Base-by-base conservation (phyloP, 1,139 yeast species). In the Yamadazyma membranifaciens region DNA sequence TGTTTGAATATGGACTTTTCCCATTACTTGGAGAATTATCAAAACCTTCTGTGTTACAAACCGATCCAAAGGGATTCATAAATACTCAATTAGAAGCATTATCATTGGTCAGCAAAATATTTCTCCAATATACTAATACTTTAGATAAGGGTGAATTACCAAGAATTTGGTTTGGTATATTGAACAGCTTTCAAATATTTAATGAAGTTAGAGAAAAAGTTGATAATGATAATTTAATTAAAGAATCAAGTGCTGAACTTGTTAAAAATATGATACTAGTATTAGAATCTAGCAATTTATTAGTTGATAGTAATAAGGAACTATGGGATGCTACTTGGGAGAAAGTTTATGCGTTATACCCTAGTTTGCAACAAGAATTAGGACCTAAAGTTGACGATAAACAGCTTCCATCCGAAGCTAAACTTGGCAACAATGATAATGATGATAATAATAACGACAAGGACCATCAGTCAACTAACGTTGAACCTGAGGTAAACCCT, bases 1-100 rank as follows among this genome's bases (percentile, higher is more conserved):
- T 87, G 1, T 81, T 89, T 49, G 89, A 84, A 35, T 74, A 74
- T 37, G 92, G 91, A 1, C 68, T 91, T 31, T 76, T 88, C 57
- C 92, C 96, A 9, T 67, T 91, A 33, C 66, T 89, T 37, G 73
- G 80, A 17, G 86, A 82, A 48, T 62, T 86, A 29, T 63, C 83
- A 41, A 82, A 81, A 49, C 80, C 80, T 0, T 89, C 84, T 41
- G 86, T 84, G 1, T 69, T 80, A 45, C 78, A 73, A 42, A 79
- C 86, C 1, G 94, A 85, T 55, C 69, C 73, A 2, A 57, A 60
- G 14, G 91, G 91, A 34, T 86, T 80, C 73, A 65, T 70, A 4
- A 71, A 71, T 42, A 83, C 89, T 0, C 83, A 86, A 44, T 65
- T 74, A 37, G 89, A 84, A 46, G 79, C 85, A 1, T 71, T 92